Conservation (phyloP, 73 alveolate genomes). For the Durusdinium trenchii region DNA sequence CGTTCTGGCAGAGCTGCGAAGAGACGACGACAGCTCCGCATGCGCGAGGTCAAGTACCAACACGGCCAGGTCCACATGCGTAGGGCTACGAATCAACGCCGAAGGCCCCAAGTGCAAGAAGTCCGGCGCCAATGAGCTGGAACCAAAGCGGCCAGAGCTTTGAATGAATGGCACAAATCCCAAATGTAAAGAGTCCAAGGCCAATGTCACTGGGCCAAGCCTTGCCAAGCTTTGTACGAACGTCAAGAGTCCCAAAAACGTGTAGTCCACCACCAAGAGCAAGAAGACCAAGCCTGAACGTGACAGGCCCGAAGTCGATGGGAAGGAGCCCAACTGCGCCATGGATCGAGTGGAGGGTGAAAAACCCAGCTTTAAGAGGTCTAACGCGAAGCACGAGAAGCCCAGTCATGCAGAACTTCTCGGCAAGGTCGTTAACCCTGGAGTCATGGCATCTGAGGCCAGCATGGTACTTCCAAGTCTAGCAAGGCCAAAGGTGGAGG, state of each 20-base stretch:
- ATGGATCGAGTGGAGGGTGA: not conserved
- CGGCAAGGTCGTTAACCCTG: not conserved
- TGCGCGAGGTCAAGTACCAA: not conserved
- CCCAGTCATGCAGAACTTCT: not conserved
- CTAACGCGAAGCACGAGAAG: not conserved
- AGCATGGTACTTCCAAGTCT: not conserved
- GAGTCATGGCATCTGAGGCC: not conserved
- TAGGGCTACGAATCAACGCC: not conserved
- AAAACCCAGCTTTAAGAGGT: not conserved
- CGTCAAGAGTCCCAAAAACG: not conserved
- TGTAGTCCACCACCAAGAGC: constrained; percentile 4
- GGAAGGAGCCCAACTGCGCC: not conserved
- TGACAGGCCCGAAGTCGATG: not conserved
- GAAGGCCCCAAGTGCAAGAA: not conserved
- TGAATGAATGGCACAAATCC: not conserved
- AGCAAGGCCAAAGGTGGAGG: not conserved
- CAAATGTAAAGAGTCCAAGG: not conserved
- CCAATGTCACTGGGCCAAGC: not conserved
- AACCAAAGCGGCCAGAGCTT: not conserved
- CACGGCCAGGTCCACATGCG: not conserved
- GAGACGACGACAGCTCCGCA: not conserved
- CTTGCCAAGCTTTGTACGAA: constrained; percentile 4
- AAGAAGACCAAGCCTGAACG: not conserved
- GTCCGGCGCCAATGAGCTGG: not conserved
- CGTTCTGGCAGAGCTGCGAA: not conserved